A percentile compares a stretch with the other conserved stretches of the same genome.
phyloP scores from a whole-genome alignment of 768 basidiomycete genomes.

The Kwoniella bestiolae region DNA sequence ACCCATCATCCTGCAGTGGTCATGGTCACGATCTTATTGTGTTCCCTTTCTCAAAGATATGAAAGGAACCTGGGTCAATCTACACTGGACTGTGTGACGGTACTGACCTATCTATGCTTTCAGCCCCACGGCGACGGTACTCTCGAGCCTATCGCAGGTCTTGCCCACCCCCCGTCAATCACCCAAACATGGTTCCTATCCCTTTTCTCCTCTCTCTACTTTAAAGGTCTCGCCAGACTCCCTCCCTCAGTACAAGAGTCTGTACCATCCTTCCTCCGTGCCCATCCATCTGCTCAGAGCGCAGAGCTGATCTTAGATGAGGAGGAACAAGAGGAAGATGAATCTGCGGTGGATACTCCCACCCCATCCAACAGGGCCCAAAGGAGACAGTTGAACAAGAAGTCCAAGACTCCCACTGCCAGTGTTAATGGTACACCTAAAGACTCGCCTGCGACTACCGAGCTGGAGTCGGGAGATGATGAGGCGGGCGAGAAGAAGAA shows the following conservation, averaged over 20 bases:
- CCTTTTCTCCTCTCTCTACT: constrained; percentile 18
- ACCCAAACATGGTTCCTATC: constrained; percentile 44
- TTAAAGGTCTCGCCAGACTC: constrained; percentile 20
- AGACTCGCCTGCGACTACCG: constrained; percentile 35
- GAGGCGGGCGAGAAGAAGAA: constrained; percentile 40
- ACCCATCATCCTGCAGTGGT: no score
- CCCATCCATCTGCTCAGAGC: background rate
- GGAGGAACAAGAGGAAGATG: constrained; percentile 10
- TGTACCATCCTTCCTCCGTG: constrained; percentile 33
- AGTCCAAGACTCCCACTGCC: background rate
- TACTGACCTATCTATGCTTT: no score
- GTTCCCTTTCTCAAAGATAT: no score
- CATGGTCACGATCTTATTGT: no score
- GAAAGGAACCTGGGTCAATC: no score
- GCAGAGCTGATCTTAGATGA: constrained; percentile 2
- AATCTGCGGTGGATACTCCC: constrained; percentile 22
- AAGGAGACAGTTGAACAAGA: background rate
- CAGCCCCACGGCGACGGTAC: constrained; percentile 48
- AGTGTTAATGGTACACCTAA: constrained; percentile 13
- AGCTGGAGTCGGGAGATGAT: constrained; percentile 28
- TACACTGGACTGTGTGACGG: no score
- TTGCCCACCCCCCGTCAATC: constrained; percentile 34
- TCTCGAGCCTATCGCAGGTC: constrained; percentile 34
- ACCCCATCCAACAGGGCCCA: constrained; percentile 23
- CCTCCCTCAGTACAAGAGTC: constrained; percentile 32